Evolutionary conservation across 176 grass and related monocot genomes (phyloP), one percentile per base, ranked within the genome.

Genomic region (Neostapfia colusana): DNA sequence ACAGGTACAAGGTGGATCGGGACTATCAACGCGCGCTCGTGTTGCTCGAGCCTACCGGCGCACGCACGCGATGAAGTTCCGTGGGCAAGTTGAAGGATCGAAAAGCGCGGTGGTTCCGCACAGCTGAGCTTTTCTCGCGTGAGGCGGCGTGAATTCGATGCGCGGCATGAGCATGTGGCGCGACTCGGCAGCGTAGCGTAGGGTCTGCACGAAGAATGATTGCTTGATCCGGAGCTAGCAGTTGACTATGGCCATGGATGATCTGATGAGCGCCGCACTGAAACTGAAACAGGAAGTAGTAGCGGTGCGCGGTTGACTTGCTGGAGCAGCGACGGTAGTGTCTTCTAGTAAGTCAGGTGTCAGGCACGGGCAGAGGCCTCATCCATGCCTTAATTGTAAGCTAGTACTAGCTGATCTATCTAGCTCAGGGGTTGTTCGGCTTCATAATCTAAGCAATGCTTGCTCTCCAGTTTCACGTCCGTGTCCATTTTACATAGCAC

Each of bases 231-330:
- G 75, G 26, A 79, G 53, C 81, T 51, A n/a, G n/a, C n/a, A n/a
- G 74, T 74, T 88, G 76, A 63, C 63, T 48, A 31, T 31, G 21
- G 37, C 72, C 26, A n/a, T n/a, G n/a, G 25, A 37, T 54, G 74
- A 78, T n/a, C 70, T 55, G n/a, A n/a, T 31, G 21, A 66, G 66
- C 65, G 62, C 73, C 49, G 46, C 58, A 36, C 73, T 35, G 21
- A 14, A 65, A 36, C 73, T 35, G 21, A 14, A 65, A 50, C 67
- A 72, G 59, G 17, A 6, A 13, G 25, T 6, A 13, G 25, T 6
- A 44, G 67, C 59, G 12, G 25, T 25, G 72, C 82, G 82, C 42
- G 77, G 81, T 81, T 88, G 93, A 51, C 64, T 72, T 69, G 78
- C 80, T 35, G 31, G 31, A 31, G 31, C 31, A 31, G 31, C 4